phyloP scores from a whole-genome alignment of 225 moss, liverwort and hornwort species.

The Bryoerythrophyllum caledonicum region DNA sequence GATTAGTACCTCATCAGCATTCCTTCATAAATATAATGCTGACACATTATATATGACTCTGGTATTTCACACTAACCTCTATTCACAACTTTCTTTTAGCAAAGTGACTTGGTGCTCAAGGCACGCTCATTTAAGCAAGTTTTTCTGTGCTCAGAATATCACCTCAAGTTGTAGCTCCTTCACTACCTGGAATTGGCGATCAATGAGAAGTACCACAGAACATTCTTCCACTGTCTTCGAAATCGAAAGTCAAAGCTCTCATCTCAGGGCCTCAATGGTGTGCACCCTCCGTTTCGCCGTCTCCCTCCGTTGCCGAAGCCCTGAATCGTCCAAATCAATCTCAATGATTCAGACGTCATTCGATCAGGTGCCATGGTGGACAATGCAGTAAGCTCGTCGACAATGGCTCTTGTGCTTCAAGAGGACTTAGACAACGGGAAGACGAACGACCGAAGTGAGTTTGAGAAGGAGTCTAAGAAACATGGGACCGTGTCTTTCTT shows the following conservation, averaged over 20 bases:
- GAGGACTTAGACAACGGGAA: slow-evolving; percentile 10
- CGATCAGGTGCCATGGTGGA: slow-evolving; percentile 33
- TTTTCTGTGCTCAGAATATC: neutral
- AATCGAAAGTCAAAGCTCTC: neutral
- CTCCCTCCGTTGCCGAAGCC: neutral
- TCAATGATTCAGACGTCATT: neutral
- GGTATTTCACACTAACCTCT: too few relatives aligned
- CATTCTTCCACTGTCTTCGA: neutral
- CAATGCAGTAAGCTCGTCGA: slow-evolving; percentile 6
- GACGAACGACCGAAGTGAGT: slow-evolving; percentile 11
- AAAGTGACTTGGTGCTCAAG: slow-evolving; percentile 13
- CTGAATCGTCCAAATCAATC: too few relatives aligned
- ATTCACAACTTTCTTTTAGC: neutral
- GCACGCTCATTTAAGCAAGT: too few relatives aligned
- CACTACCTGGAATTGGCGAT: neutral
- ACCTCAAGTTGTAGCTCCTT: too few relatives aligned
- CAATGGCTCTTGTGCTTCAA: neutral
- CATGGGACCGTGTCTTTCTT: slow-evolving; percentile 34
- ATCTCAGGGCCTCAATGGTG: neutral
- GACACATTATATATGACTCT: too few relatives aligned
- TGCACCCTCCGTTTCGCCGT: neutral
- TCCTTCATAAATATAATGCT: too few relatives aligned
- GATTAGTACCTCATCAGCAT: too few relatives aligned
- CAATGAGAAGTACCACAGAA: neutral
- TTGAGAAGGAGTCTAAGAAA: slow-evolving; percentile 24